phyloP scores from a whole-genome alignment of 202 grass and related monocot genomes.

The Schoenoplectus tabernaemontani region DNA sequence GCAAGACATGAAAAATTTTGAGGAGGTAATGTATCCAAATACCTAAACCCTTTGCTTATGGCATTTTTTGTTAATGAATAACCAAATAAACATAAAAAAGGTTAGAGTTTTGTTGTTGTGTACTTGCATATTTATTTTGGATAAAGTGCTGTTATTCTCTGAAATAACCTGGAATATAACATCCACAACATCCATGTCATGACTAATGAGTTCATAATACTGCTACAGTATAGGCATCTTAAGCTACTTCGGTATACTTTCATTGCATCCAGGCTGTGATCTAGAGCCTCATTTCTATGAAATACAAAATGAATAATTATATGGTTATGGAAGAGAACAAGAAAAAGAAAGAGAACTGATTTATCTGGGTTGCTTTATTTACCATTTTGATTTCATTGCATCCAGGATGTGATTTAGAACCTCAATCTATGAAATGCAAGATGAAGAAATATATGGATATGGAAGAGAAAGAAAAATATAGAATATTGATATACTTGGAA shows the following conservation, averaged over 20 bases:
- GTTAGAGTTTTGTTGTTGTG: neutral
- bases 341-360: too few relatives aligned
- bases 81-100: neutral
- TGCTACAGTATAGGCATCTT: neutral
- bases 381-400: too few relatives aligned
- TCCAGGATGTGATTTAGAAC: neutral
- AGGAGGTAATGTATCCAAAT: conserved; percentile 45
- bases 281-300: too few relatives aligned
- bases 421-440: neutral
- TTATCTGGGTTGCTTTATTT: too few relatives aligned
- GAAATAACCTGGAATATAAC: neutral
- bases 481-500: conserved; percentile 14
- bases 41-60: neutral
- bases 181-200: neutral
- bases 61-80: neutral
- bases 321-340: too few relatives aligned
- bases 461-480: neutral
- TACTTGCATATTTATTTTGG: neutral
- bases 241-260: neutral
- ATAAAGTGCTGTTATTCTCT: neutral
- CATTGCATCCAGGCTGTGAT: too few relatives aligned
- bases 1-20: conserved; percentile 81
- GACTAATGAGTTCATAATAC: neutral
- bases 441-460: conserved; percentile 5
- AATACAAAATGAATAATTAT: too few relatives aligned